These are phyloP conservation scores for Fusarium sp. DNA, from an alignment of 2,329 filamentous ascomycete genomes.

Conservation along the genomic window DNA sequence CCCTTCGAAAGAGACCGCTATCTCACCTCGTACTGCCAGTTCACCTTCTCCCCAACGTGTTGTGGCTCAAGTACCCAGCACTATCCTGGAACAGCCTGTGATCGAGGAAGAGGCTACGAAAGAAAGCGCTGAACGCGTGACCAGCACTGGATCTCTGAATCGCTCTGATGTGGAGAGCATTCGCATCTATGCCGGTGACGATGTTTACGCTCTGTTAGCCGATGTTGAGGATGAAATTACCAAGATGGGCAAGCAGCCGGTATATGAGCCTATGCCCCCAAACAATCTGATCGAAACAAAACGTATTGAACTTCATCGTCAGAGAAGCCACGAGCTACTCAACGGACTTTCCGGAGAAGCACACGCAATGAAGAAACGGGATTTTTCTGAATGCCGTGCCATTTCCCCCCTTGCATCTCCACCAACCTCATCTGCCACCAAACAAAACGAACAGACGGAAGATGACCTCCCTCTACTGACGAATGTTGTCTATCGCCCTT, in stretches of 20 bases:
- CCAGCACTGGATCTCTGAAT: slow-evolving; percentile 38
- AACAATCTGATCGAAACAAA: slow-evolving; percentile 40
- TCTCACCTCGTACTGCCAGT: slow-evolving; percentile 45
- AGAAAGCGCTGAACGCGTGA: slow-evolving; percentile 37
- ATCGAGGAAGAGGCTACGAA: slow-evolving; percentile 52
- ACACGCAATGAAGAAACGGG: slow-evolving; percentile 22
- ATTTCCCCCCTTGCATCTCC: slow-evolving; percentile 48
- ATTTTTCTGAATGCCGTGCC: slow-evolving; percentile 34
- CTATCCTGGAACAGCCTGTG: slow-evolving; percentile 62
- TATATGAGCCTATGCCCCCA: slow-evolving; percentile 2
- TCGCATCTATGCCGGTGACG: slow-evolving; percentile 72
- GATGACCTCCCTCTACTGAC: slow-evolving; percentile 55
- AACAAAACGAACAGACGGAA: slow-evolving; percentile 40
- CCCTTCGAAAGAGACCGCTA: slow-evolving; percentile 58
- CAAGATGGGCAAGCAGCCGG: slow-evolving; percentile 45
- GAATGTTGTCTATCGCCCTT: slow-evolving; percentile 60
- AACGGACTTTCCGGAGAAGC: slow-evolving; percentile 46
- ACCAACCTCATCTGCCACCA: slow-evolving; percentile 37
- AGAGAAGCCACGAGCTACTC: slow-evolving; percentile 62
- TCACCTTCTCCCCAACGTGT: slow-evolving; percentile 62
- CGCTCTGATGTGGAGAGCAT: slow-evolving; percentile 69
- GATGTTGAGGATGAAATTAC: slow-evolving; percentile 66
- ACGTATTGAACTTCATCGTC: slow-evolving; percentile 55
- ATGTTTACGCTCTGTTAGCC: slow-evolving; percentile 71
- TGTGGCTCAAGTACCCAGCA: slow-evolving; percentile 63